Evolutionary conservation across 345 rosid species (phyloP), one percentile per base, ranked within the genome.

Genomic region (Litchi chinensis): DNA sequence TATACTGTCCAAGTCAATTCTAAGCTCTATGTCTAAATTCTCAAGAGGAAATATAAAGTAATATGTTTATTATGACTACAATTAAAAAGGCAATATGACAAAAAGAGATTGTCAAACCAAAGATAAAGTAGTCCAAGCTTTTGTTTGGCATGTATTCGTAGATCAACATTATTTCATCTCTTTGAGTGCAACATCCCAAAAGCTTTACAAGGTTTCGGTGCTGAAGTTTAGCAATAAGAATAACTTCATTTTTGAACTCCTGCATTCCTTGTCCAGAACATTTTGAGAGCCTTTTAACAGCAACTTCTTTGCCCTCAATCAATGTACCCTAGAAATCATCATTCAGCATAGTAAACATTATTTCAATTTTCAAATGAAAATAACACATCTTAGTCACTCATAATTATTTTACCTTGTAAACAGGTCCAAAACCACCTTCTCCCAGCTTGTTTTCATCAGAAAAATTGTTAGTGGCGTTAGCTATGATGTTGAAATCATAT

Each of bases 91-190:
- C 54, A 44, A 41, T 50, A 13, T 37, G 68, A 15, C 28, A 44
- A 39, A 54, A 6, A 19, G 24, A 39, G 12, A 46, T 46, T 7
- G 12, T 28, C 86, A 8, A 73, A 86, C 89, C 86, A 70, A 86
- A 88, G 22, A 88, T 80, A 66, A 86, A 82, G 68, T 28, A 59
- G 46, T 83, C 87, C 77, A 89, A 82, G 79, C 91, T 87, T 73
- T 77, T 78, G 69, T 89, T 89, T 6, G 88, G 89, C 86, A 85
- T 76, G 82, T 82, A 86, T 77, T 89, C 92, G 18, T 85, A 86
- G 24, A 87, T 73, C 40, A 87, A 50, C 81, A 84, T 69, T 70
- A 79, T 83, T 70, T 89, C 86, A 19, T 79, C 88, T 75, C 77
- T 67, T 63, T 86, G 80, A 72, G 77, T 81, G 69, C 87, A 82